Evolutionary conservation across 1,284 basidiomycete genomes (phyloP).

Genomic region (Moniliella sp.): DNA sequence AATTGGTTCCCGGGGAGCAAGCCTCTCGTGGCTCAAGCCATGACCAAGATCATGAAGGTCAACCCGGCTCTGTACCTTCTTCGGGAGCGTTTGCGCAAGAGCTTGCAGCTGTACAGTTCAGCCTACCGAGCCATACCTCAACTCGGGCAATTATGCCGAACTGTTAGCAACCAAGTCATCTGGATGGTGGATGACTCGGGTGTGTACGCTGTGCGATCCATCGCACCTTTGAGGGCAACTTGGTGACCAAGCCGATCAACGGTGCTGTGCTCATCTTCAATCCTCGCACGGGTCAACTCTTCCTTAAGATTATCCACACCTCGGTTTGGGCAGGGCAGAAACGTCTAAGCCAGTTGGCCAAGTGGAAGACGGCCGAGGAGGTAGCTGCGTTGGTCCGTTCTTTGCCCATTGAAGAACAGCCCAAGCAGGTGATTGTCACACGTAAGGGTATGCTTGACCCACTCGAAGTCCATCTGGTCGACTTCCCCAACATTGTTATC

Average conservation of each 20-base stretch:
- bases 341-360: slow-evolving; percentile 93
- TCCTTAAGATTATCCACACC: slow-evolving; percentile 97
- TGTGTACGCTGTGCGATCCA: slow-evolving; percentile 96
- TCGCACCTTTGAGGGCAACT: slow-evolving; percentile 97
- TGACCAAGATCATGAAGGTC: slow-evolving; percentile 98
- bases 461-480: slow-evolving; percentile 82
- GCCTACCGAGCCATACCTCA: slow-evolving; percentile 94
- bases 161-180: slow-evolving; percentile 98
- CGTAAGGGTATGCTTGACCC: slow-evolving; percentile 85
- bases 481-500: slow-evolving; percentile 99
- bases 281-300: slow-evolving; percentile 88
- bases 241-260: slow-evolving; percentile 98
- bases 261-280: slow-evolving; percentile 99
- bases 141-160: slow-evolving; percentile 88
- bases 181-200: slow-evolving; percentile 99
- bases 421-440: slow-evolving; percentile 96
- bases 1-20: slow-evolving; percentile 99
- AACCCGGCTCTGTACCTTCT: slow-evolving; percentile 94
- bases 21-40: slow-evolving; percentile 88
- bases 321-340: slow-evolving; percentile 99
- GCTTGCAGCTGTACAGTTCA: slow-evolving; percentile 90
- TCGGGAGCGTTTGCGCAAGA: slow-evolving; percentile 93
- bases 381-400: slow-evolving; percentile 91
- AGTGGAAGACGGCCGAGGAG: slow-evolving; percentile 99
- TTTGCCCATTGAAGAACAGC: slow-evolving; percentile 92